Percentiles rank a stretch among this genome's conserved stretches.
Conservation (phyloP, 805 yeast species). For the Priceomyces haplophilus region DNA sequence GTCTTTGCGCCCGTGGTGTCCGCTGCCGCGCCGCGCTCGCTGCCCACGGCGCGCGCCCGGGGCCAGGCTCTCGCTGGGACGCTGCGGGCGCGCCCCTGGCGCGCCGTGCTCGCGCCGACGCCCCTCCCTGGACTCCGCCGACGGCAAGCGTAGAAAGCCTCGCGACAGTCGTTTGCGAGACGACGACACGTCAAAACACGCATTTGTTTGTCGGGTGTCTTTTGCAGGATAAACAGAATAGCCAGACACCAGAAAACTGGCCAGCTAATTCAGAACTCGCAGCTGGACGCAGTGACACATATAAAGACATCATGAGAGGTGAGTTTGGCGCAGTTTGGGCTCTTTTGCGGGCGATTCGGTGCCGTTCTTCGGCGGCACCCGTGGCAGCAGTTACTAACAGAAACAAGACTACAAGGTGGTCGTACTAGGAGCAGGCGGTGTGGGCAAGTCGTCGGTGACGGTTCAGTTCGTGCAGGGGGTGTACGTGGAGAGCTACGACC, state of each 20-base stretch:
- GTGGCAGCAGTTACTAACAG: slow-evolving; percentile 2
- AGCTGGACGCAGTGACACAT: neutral
- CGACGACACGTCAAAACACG: slow-evolving; percentile 5
- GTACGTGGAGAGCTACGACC: slow-evolving; percentile 89
- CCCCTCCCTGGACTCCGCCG: too few relatives aligned
- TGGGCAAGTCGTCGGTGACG: slow-evolving; percentile 90
- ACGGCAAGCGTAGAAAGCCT: neutral
- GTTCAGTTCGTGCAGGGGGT: slow-evolving; percentile 91
- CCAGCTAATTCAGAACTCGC: neutral
- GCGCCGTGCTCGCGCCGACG: too few relatives aligned
- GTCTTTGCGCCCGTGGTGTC: too few relatives aligned
- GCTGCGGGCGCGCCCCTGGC: too few relatives aligned
- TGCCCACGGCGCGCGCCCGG: too few relatives aligned
- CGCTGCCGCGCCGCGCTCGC: too few relatives aligned
- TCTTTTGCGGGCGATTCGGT: neutral
- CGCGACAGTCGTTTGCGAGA: slow-evolving; percentile 2
- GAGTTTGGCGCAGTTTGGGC: neutral
- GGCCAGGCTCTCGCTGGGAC: too few relatives aligned
- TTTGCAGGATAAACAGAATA: neutral
- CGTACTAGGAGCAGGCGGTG: slow-evolving; percentile 96
- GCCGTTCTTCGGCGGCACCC: neutral
- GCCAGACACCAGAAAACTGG: neutral
- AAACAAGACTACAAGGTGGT: slow-evolving; percentile 76
- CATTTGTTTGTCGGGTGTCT: slow-evolving; percentile 1
- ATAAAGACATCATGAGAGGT: slow-evolving; percentile 7